Evolutionary conservation across 441 rosid genomes (phyloP), one percentile per base, ranked within the genome.

Genomic region (Croton setiger): DNA sequence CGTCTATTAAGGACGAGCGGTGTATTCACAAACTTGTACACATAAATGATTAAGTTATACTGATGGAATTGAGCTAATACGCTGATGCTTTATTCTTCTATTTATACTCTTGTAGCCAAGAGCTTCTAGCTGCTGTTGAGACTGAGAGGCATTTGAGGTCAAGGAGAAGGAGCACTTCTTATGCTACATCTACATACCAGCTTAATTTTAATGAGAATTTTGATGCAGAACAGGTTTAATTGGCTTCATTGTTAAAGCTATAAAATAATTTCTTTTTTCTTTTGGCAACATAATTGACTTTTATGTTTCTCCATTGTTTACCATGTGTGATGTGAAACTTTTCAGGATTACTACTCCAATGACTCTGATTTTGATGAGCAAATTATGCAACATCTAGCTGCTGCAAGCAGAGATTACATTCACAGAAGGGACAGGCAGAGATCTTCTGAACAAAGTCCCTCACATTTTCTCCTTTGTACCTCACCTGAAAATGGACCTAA

Each of bases 61-160:
- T 65, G 56, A 36, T 64, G 18, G 62, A 66, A 47, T 13, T 48
- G 58, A 70, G 36, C 31, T 57, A 54, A 47, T 64, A 60, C 1
- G 70, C 64, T 64, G 17, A 47, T 68, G 20, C 64, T 60, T 21
- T 18, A 7, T 7, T 27, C 49, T 4, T 39, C 55, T 57, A 7
- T 15, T 64, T 66, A 0, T 45, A 39, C 74, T 17, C 1, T 75
- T 72, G 62, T 77, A 93, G 96, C 79, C 98, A 91, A 83, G 97
- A 93, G 81, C 89, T 93, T 75, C 79, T 93, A 44, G 77, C 80
- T 74, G 90, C 90, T 73, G 81, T 91, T 53, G 91, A 82, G 60
- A 80, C 65, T 65, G 97, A 88, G 79, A 83, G 91, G 73, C 60
- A 27, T 27, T 63, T 72, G 51, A 81, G 88, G 86, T 78, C 86